Percentiles rank a stretch among this genome's conserved stretches.
These are phyloP conservation scores for Arxiozyma heterogenica DNA, from an alignment of 1,139 yeast genomes.

Conservation along the genomic window DNA sequence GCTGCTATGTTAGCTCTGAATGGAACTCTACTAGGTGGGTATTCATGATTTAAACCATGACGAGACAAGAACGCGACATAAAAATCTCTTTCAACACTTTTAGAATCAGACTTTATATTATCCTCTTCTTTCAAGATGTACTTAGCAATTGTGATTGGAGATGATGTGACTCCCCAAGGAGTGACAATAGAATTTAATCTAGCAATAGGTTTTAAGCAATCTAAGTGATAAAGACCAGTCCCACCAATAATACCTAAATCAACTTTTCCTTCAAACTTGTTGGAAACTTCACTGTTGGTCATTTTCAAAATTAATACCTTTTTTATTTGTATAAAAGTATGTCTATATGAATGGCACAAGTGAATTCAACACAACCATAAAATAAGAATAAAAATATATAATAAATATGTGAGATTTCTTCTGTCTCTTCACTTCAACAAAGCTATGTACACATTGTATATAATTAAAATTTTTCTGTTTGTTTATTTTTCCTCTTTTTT, in stretches of 20 bases:
- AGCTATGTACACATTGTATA: too few relatives aligned
- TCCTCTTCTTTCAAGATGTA: conserved; percentile 36
- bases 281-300: conserved; percentile 25
- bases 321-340: not conserved
- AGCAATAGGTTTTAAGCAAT: conserved; percentile 78
- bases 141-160: conserved; percentile 81
- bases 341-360: too few relatives aligned
- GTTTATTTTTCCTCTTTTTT: too few relatives aligned
- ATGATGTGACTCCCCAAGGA: conserved; percentile 97
- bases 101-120: not conserved
- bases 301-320: conserved; percentile 4
- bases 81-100: conserved; percentile 31
- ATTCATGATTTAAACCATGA: conserved; percentile 86
- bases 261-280: conserved; percentile 48
- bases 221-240: conserved; percentile 88
- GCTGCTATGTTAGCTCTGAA: conserved; percentile 93
- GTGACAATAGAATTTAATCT: conserved; percentile 67
- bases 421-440: too few relatives aligned
- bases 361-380: too few relatives aligned
- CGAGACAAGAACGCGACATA: conserved; percentile 92
- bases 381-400: too few relatives aligned
- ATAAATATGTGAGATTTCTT: too few relatives aligned
- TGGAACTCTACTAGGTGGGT: conserved; percentile 87
- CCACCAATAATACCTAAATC: conserved; percentile 91
- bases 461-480: too few relatives aligned